Percentiles rank a stretch among this genome's conserved stretches.
These are phyloP conservation scores for Solanum pennellii DNA, from an alignment of 257 asterid genomes.

Conservation along the genomic window DNA sequence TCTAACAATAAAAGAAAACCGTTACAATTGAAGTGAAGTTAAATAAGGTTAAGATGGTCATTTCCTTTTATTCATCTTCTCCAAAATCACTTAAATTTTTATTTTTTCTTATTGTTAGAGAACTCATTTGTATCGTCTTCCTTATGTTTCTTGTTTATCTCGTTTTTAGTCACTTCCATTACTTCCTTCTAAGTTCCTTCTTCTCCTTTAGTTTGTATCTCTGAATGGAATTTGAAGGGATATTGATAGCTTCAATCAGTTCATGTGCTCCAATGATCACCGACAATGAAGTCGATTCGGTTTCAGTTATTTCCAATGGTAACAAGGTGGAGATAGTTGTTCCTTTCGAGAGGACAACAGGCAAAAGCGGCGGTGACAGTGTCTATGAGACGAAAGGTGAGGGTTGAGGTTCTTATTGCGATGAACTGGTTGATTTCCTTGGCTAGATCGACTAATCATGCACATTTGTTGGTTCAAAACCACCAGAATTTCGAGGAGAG, in stretches of 20 bases:
- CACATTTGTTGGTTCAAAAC: slow-evolving; percentile 29
- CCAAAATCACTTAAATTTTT: not conserved
- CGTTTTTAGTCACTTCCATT: not conserved
- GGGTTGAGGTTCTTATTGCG: not conserved
- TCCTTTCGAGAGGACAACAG: not conserved
- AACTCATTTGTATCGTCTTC: no score
- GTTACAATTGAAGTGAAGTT: not conserved
- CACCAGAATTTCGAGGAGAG: slow-evolving; percentile 44
- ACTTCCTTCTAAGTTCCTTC: no score
- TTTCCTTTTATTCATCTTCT: not conserved
- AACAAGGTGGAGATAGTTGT: not conserved
- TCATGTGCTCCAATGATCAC: not conserved
- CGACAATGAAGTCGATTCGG: not conserved
- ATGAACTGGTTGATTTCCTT: not conserved
- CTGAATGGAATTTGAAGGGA: no score
- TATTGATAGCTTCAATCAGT: not conserved
- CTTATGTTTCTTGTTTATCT: not conserved
- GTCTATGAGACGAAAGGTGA: not conserved
- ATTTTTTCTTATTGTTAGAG: no score
- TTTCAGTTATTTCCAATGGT: not conserved
- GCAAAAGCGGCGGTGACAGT: slow-evolving; percentile 3
- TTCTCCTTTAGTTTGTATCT: no score
- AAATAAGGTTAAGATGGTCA: slow-evolving; percentile 6
- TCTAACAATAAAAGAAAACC: not conserved
- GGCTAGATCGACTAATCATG: no score